Percentiles rank a stretch among this genome's conserved stretches.
Evolutionary conservation across 78 protist genomes (phyloP).

Genomic region (Dictyostelium brefeldianum): DNA sequence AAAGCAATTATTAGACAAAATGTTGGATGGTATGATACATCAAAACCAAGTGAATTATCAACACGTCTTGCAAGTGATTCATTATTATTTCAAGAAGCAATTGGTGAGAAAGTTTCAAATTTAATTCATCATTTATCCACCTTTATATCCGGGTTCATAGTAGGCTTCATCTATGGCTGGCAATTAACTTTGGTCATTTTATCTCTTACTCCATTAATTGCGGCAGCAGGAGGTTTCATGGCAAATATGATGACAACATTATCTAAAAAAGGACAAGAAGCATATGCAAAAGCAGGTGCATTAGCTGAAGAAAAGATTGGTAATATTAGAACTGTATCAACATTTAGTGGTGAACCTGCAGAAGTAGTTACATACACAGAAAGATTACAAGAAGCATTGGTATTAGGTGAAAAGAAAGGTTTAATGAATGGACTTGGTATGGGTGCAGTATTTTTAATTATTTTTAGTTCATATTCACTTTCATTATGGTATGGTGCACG

Average conservation of each 20-base stretch:
- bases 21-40: slow-evolving; percentile 73
- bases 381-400: slow-evolving; percentile 34
- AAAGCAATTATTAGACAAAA: slow-evolving; percentile 83
- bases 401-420: slow-evolving; percentile 47
- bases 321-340: slow-evolving; percentile 82
- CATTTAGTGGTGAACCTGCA: slow-evolving; percentile 72
- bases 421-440: slow-evolving; percentile 68
- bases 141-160: slow-evolving; percentile 70
- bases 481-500: slow-evolving; percentile 85
- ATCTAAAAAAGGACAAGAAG: slow-evolving; percentile 61
- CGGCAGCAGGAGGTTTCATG: slow-evolving; percentile 77
- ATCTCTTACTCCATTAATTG: slow-evolving; percentile 39
- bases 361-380: slow-evolving; percentile 1
- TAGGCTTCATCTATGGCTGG: slow-evolving; percentile 68
- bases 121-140: slow-evolving; percentile 49
- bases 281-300: slow-evolving; percentile 85
- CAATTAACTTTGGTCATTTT: slow-evolving; percentile 62
- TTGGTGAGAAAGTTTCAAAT: slow-evolving; percentile 78
- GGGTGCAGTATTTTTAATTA: slow-evolving; percentile 68
- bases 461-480: slow-evolving; percentile 50
- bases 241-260: slow-evolving; percentile 22
- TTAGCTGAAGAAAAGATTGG: slow-evolving; percentile 85
- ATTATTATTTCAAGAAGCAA: slow-evolving; percentile 67
- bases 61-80: slow-evolving; percentile 57
- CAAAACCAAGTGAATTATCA: slow-evolving; percentile 39